These are phyloP conservation scores for Ophiognomonia clavigignenti-juglandacearum DNA, from an alignment of 2,329 filamentous ascomycete genomes.

Conservation along the genomic window DNA sequence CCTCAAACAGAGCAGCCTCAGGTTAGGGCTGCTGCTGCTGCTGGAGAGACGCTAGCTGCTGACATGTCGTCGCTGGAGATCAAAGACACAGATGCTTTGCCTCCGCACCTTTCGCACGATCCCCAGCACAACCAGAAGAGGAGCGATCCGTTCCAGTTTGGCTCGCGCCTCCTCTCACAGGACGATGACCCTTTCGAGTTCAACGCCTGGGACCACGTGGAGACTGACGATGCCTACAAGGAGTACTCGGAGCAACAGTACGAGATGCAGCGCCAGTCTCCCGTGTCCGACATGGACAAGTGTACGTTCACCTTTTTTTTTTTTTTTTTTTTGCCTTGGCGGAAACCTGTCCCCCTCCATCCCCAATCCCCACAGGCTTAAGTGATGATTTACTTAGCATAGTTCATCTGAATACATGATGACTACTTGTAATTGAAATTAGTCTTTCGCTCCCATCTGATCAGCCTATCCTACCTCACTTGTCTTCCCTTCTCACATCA, in stretches of 20 bases:
- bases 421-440: slow-evolving; percentile 52
- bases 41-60: slow-evolving; percentile 12
- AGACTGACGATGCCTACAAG: slow-evolving; percentile 83
- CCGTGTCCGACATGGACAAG: slow-evolving; percentile 91
- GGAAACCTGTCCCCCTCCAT: too few relatives aligned
- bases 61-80: slow-evolving; percentile 12
- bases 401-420: slow-evolving; percentile 68
- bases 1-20: slow-evolving; percentile 17
- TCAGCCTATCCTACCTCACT: slow-evolving; percentile 21
- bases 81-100: slow-evolving; percentile 23
- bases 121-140: slow-evolving; percentile 74
- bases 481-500: slow-evolving; percentile 1
- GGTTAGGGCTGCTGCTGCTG: slow-evolving; percentile 17
- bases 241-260: slow-evolving; percentile 83
- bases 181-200: slow-evolving; percentile 91
- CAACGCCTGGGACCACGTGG: slow-evolving; percentile 98
- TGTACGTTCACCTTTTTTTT: slow-evolving; percentile 43
- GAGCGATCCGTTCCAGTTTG: slow-evolving; percentile 92
- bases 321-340: slow-evolving; percentile 6
- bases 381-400: slow-evolving; percentile 55
- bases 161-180: slow-evolving; percentile 77
- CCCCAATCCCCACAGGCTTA: slow-evolving; percentile 19
- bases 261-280: slow-evolving; percentile 74
- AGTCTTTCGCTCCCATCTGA: slow-evolving; percentile 76
- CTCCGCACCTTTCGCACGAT: slow-evolving; percentile 66